Percentiles rank a stretch among this genome's conserved stretches.
Conservation (phyloP, 208 protist genomes). For the Leishmania turanica region DNA sequence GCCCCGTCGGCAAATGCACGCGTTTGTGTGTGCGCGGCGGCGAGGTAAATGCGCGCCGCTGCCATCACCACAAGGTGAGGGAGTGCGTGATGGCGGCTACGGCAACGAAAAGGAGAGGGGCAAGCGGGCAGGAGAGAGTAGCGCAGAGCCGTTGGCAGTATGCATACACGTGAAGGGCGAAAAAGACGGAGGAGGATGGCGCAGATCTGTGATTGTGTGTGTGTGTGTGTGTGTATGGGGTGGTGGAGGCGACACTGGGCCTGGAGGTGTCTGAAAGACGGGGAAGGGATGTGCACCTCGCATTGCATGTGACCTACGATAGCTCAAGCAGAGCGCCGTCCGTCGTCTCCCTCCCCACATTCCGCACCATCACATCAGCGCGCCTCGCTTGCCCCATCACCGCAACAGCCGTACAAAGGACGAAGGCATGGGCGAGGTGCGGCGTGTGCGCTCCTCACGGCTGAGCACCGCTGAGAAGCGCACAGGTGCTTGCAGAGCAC, state of each 20-base stretch:
- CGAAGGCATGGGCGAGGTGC: not conserved
- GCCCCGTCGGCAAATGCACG: not conserved
- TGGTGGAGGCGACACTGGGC: not conserved
- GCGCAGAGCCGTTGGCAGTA: not conserved
- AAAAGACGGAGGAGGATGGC: not conserved
- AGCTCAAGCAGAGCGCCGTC: not conserved
- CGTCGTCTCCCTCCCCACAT: not conserved
- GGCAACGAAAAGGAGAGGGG: not conserved
- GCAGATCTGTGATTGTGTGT: not conserved
- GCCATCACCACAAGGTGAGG: not conserved
- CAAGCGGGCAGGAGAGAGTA: not conserved
- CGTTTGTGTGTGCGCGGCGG: not conserved
- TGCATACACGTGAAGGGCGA: not conserved
- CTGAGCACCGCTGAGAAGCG: not conserved
- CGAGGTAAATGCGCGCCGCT: not conserved
- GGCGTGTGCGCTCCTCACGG: not conserved
- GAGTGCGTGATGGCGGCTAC: not conserved
- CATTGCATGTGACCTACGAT: not conserved
- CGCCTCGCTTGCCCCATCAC: not conserved
- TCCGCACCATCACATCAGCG: not conserved
- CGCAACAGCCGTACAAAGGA: not conserved
- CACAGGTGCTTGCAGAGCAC: not conserved
- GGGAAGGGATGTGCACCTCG: not conserved
- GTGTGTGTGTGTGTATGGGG: not conserved
- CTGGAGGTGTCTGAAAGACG: not conserved